Conservation (phyloP, 352 stramenopile species). For the Phytopythium helicoides region DNA sequence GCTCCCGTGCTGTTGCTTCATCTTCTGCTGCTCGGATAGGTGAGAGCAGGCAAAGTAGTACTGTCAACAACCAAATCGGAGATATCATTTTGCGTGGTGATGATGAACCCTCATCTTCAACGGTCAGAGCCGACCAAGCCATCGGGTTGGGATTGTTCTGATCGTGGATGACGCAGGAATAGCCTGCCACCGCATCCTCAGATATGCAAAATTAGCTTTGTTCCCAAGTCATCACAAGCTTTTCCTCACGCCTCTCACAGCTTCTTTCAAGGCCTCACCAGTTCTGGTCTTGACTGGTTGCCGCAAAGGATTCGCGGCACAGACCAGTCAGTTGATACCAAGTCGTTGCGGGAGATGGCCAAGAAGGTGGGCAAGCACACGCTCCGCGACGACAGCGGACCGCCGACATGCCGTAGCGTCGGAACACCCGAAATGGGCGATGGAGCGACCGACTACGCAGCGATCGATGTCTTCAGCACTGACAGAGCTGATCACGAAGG, state of each 20-base stretch:
- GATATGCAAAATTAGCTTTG: no score
- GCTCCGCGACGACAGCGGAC: neutral
- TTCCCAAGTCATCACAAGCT: no score
- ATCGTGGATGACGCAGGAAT: no score
- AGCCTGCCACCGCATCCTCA: no score
- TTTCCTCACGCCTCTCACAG: no score
- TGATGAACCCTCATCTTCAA: no score
- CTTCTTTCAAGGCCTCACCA: no score
- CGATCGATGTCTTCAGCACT: constrained; percentile 4
- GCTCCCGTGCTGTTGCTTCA: constrained; percentile 5
- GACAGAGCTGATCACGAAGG: constrained; percentile 1
- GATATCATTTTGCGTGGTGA: neutral
- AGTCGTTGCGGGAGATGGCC: neutral
- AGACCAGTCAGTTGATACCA: neutral
- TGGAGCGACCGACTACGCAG: constrained; percentile 5
- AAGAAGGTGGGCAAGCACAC: constrained; percentile 2
- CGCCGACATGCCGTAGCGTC: constrained; percentile 2
- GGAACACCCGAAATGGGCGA: constrained; percentile 4
- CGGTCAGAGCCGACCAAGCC: no score
- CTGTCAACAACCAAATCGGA: neutral
- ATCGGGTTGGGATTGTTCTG: no score
- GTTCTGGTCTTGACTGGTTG: no score
- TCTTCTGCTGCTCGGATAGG: constrained; percentile 8
- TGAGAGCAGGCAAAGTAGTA: neutral
- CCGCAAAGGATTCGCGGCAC: neutral